These are phyloP conservation scores for Globisporangium barbulae DNA, from an alignment of 352 stramenopile genomes.

Conservation along the genomic window DNA sequence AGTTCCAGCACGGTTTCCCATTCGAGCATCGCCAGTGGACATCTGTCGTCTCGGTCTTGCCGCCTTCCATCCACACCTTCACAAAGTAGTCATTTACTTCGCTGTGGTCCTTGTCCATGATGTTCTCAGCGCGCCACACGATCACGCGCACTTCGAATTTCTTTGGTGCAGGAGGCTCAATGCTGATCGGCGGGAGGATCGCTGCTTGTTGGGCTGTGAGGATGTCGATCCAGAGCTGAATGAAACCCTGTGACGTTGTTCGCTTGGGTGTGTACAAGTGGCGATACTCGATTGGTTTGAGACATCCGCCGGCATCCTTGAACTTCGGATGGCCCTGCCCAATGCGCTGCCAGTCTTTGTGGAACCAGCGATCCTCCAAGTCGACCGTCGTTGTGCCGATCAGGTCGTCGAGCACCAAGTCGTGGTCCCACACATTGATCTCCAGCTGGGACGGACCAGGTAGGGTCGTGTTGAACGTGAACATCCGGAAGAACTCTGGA, in stretches of 20 bases:
- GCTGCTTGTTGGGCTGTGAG: constrained; percentile 68
- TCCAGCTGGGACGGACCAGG: constrained; percentile 78
- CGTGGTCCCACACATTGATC: constrained; percentile 79
- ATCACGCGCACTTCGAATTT: constrained; percentile 88
- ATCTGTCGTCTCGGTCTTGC: constrained; percentile 64
- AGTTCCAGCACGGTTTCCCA: constrained; percentile 91
- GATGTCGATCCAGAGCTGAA: constrained; percentile 91
- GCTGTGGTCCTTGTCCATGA: constrained; percentile 67
- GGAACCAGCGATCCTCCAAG: constrained; percentile 92
- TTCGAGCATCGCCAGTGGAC: constrained; percentile 91
- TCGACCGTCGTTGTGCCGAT: constrained; percentile 91
- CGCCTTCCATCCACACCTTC: constrained; percentile 87
- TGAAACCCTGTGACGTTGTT: constrained; percentile 57
- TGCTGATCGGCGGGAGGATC: constrained; percentile 56
- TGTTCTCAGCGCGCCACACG: constrained; percentile 86
- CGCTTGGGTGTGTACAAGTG: constrained; percentile 78
- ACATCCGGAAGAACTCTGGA: constrained; percentile 74
- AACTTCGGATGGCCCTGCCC: constrained; percentile 27
- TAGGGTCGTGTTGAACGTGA: constrained; percentile 62
- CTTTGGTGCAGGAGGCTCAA: constrained; percentile 59
- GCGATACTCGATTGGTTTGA: constrained; percentile 89
- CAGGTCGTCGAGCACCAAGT: constrained; percentile 75
- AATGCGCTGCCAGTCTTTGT: constrained; percentile 79
- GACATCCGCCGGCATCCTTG: constrained; percentile 15
- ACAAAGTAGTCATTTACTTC: constrained; percentile 92